Evolutionary conservation across 805 yeast species (phyloP), one percentile per base, ranked within the genome.

Genomic region (Hanseniaspora mollemarum): DNA sequence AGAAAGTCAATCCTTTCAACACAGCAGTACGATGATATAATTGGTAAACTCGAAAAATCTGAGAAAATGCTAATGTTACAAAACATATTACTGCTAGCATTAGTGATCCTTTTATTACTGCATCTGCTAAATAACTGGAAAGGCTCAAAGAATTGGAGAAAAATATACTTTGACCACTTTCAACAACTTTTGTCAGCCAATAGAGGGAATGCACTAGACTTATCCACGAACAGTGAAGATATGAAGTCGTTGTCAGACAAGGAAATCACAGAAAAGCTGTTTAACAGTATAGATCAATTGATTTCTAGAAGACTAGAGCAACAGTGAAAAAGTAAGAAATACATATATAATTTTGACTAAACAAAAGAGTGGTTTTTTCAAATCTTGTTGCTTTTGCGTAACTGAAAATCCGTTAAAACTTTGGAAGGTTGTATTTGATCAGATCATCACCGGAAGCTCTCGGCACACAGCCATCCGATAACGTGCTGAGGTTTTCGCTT

Each of bases 241-340:
- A 26, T 46, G 21, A 28, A 8, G 6, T 19, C 19, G 5, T 4
- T 45, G 4, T 15, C 45, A 10, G 43, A 41, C 28, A 32, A 42
- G 13, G 46, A 45, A 21, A 24, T 46, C 7, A 46, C 51, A 5
- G 42, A 51, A 29, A 35, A 51, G 10, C n/a, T 51, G 10, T 24
- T 51, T 29, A 41, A 43, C 6, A 37, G 24, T 22, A 45, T 51
- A 9, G 54, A 45, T 25, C 36, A 45, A 21, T 31, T 51, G 28
- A 37, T 51, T 12, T 28, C 36, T 12, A 51, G 35, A 37, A 22
- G 51, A 41, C 18, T 51, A 13, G 38, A 46, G 15, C 32, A 36
- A 18, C 31, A 28, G 18, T 29, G 33, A 26, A 10, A 18, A 18
- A 33, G 15, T 12, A 19, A 19, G 24, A 41, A 16, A 9, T 31